Conservation (phyloP, 2,329 filamentous ascomycete species). For the Penicillium sp. region DNA sequence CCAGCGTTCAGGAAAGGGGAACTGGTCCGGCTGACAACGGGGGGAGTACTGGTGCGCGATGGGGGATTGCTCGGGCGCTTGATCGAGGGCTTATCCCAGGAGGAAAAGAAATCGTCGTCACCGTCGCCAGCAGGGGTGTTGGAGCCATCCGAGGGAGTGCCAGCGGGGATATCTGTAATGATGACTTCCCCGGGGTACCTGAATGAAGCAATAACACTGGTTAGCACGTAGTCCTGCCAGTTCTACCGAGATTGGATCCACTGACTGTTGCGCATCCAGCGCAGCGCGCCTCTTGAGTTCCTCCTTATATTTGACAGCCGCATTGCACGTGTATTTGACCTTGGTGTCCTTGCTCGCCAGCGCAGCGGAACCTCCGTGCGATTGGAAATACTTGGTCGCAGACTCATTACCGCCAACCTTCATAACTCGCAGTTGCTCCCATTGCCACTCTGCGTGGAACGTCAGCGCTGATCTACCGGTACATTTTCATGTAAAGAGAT, state of each 20-base stretch:
- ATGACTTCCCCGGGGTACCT: conserved; percentile 84
- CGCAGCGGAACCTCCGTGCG: conserved; percentile 89
- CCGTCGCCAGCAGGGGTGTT: conserved; percentile 77
- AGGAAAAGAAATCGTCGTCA: conserved; percentile 96
- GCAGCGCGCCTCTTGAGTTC: conserved; percentile 84
- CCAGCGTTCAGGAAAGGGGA: conserved; percentile 85
- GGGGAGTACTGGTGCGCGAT: conserved; percentile 83
- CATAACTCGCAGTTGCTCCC: conserved; percentile 95
- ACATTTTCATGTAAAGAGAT: neutral
- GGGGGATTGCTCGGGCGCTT: conserved; percentile 93
- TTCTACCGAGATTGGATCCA: conserved; percentile 10
- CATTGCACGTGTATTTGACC: conserved; percentile 90
- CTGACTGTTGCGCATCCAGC: conserved; percentile 79
- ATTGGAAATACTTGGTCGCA: conserved; percentile 96
- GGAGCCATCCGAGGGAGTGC: conserved; percentile 60
- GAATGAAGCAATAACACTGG: conserved; percentile 10
- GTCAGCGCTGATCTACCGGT: conserved; percentile 22
- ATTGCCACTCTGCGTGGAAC: conserved; percentile 76
- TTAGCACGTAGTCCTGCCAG: conserved; percentile 7
- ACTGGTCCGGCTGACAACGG: conserved; percentile 72
- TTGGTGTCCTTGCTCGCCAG: conserved; percentile 95
- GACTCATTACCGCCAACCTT: conserved; percentile 98
- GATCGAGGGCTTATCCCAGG: conserved; percentile 96
- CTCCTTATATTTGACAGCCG: conserved; percentile 97
- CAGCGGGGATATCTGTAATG: conserved; percentile 68